A percentile compares a stretch with the other conserved stretches of the same genome.
These are phyloP conservation scores for Trichoderma atroviride DNA, from an alignment of 2,329 filamentous ascomycete species.

Conservation along the genomic window DNA sequence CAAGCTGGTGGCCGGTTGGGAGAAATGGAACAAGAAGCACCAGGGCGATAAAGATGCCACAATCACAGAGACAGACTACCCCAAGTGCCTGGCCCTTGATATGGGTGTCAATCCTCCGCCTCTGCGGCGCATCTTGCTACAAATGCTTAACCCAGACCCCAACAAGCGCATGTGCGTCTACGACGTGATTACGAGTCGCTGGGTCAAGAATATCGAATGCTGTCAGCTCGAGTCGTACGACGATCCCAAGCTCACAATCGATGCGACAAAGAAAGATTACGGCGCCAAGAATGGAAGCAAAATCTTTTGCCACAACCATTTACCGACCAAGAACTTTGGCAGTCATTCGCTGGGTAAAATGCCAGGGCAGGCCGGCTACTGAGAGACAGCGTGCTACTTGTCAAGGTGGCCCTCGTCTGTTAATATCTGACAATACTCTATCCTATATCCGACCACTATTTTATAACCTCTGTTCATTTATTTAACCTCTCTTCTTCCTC, in stretches of 20 bases:
- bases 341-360: conserved; percentile 57
- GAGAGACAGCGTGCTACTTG: conserved; percentile 28
- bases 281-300: conserved; percentile 47
- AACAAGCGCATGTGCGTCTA: conserved; percentile 68
- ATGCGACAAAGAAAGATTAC: conserved; percentile 60
- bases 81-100: conserved; percentile 67
- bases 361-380: conserved; percentile 60
- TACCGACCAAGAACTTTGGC: conserved; percentile 51
- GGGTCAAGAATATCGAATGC: conserved; percentile 75
- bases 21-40: conserved; percentile 64
- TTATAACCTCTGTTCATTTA: neutral
- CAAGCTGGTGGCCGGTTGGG: conserved; percentile 67
- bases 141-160: conserved; percentile 83
- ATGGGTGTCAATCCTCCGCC: conserved; percentile 65
- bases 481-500: neutral
- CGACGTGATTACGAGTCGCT: conserved; percentile 70
- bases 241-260: conserved; percentile 62
- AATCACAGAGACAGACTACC: conserved; percentile 64
- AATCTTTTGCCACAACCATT: conserved; percentile 62
- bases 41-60: conserved; percentile 36
- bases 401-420: neutral
- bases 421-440: neutral
- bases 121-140: conserved; percentile 70
- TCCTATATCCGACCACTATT: neutral
- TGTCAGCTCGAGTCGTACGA: conserved; percentile 74